Evolutionary conservation across 306 rosid species (phyloP), one percentile per base, ranked within the genome.

Genomic region (Pterocarpus macrocarpus): DNA sequence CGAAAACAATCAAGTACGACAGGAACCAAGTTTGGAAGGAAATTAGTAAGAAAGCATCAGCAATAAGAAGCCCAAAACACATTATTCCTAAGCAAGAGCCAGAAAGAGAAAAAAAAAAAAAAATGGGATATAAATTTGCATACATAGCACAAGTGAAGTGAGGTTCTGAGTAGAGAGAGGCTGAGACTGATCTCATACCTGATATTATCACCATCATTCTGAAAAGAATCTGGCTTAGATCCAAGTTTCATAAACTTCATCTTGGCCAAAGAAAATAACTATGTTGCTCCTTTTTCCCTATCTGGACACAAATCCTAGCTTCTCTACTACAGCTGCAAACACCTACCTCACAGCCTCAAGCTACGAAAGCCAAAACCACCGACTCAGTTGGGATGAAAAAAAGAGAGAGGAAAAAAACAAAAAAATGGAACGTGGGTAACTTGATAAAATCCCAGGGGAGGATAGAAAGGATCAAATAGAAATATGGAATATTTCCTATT

Each of bases 181-280:
- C 4, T 38, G 44, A 44, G 63, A 49, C 22, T 78, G 33, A 80
- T 81, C 59, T 76, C 81, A 76, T 47, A 82, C 97, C 96, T 90
- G 73, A 90, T 84, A 83, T 85, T 91, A 55, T 88, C 90, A 6
- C 90, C 94, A 52, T 93, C 97, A 71, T 88, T 87, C 82, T 93
- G 96, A 83, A 93, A 91, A 73, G 91, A 87, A 86, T 93, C 97
- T 50, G 94, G 93, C 85, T 88, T 93, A 59, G 96, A 93, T 88
- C 97, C 97, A 77, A 93, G 97, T 82, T 93, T 93, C 97, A 93
- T 93, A 81, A 93, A 93, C 90, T 93, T 93, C 97, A 93, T 93
- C 69, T 89, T 87, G 80, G 58, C 75, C 78, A 81, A 84, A 79
- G 39, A 14, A 36, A 76, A 56, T 47, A 65, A 28, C 78, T 50